Evolutionary conservation across 495 filamentous ascomycete genomes (phyloP), one percentile per base, ranked within the genome.

Genomic region (Lophiotrema nucula): DNA sequence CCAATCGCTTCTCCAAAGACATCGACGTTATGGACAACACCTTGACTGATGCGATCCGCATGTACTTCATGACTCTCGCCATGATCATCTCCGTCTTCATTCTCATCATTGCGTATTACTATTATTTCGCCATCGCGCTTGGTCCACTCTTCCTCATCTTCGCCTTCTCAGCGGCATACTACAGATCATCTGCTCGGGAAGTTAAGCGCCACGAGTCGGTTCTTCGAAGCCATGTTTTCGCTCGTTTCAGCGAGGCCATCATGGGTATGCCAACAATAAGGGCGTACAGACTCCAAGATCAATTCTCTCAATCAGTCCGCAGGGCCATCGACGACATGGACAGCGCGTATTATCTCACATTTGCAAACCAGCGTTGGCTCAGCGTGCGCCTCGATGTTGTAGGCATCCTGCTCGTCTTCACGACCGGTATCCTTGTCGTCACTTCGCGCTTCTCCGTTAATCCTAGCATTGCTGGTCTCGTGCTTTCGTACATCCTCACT

Each of bases 11-110:
- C 74, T 92, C 91, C 2, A 90, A 92, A 65, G 93, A 98, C 70
- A 86, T 97, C 42, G 88, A 95, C 65, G 86, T 88, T 27, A 95
- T 98, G 90, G 93, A 98, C 70, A 97, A 96, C 69, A 90, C 82
- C 39, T 77, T 97, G 8, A 86, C 87, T 0, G 93, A 97, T 67
- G 85, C 89, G 6, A 90, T 98, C 77, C 82, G 93, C 56, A 95
- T 96, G 82, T 98, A 93, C 73, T 84, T 92, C 52, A 74, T 97
- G 60, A 95, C 89, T 5, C 72, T 95, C 59, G 83, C 83, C 2
- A 89, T 87, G 67, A 78, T 79, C 45, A 60, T 67, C 11, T 86
- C 89, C 5, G 86, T 96, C 25, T 91, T 97, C 67, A 78, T 85
- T 19, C 76, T 97, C 45, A 95, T 95, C 69, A 93, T 97, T 58